These are phyloP conservation scores for Sugiyamaella mastotermitis DNA, from an alignment of 805 yeast species.

Conservation along the genomic window DNA sequence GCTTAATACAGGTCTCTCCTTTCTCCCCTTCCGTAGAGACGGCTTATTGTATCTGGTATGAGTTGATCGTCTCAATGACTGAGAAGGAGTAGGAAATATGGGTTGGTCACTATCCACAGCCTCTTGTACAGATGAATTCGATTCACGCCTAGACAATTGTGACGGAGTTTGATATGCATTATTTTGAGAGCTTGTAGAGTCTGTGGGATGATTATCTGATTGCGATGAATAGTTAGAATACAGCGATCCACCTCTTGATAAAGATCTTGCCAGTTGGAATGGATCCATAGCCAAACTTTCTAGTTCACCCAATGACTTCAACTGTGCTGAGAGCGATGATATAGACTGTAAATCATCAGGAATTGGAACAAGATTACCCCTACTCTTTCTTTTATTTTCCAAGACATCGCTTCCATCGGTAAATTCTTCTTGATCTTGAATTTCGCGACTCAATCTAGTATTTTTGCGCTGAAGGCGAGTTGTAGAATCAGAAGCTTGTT, in stretches of 20 bases:
- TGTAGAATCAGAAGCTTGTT: conserved; percentile 1
- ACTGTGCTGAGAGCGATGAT: conserved; percentile 50
- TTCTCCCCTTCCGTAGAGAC: conserved; percentile 12
- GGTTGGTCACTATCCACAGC: conserved; percentile 23
- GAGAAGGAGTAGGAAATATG: conserved; percentile 19
- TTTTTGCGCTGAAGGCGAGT: conserved; percentile 14
- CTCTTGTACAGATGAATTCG: conserved; percentile 1
- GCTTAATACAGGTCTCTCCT: neutral
- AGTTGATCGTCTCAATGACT: conserved; percentile 21
- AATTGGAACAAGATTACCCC: conserved; percentile 11
- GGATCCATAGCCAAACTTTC: conserved; percentile 64
- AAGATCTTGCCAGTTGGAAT: conserved; percentile 70
- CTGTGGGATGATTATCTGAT: conserved; percentile 2
- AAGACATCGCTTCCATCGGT: conserved; percentile 30
- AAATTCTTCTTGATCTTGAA: conserved; percentile 29
- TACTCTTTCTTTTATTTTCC: conserved; percentile 20
- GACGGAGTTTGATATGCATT: too few relatives aligned
- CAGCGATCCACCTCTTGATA: conserved; percentile 35
- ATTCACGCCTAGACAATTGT: conserved; percentile 3
- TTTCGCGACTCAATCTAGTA: conserved; percentile 31
- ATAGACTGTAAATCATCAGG: conserved; percentile 23
- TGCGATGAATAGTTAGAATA: neutral
- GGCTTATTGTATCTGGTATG: conserved; percentile 20
- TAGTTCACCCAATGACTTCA: conserved; percentile 64
- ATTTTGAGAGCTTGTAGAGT: neutral